phyloP scores from a whole-genome alignment of 371 early-diverging fungal species.

The Saksenaea vasiformis region DNA sequence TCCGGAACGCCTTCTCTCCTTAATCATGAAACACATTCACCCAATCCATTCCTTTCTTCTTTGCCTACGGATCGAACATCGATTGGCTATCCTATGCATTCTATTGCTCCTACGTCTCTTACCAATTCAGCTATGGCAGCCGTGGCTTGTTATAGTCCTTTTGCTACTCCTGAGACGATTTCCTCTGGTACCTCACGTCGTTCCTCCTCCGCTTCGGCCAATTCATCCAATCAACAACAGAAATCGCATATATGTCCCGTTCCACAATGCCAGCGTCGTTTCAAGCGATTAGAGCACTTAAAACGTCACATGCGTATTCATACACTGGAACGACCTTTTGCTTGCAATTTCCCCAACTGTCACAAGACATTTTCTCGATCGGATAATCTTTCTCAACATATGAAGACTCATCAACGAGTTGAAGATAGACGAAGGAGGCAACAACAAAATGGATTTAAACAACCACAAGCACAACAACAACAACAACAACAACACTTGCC shows the following conservation, averaged over 20 bases:
- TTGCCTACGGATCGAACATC: not conserved
- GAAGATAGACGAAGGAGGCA: conserved; percentile 36
- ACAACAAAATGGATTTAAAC: conserved; percentile 14
- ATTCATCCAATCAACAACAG: conserved; percentile 15
- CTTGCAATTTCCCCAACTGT: conserved; percentile 70
- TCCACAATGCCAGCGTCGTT: conserved; percentile 57
- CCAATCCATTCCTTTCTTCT: conserved; percentile 12
- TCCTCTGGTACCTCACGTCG: conserved; percentile 9
- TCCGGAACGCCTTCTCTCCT: conserved; percentile 19
- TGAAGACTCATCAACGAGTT: conserved; percentile 59
- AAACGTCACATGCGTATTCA: conserved; percentile 91
- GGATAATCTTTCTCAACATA: conserved; percentile 71
- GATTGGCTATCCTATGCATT: conserved; percentile 4
- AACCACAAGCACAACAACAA: conserved; percentile 26
- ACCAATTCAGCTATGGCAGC: conserved; percentile 8
- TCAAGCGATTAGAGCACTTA: conserved; percentile 87
- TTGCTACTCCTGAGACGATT: not conserved
- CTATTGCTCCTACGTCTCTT: not conserved
- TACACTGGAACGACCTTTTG: conserved; percentile 77
- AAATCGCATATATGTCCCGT: conserved; percentile 55
- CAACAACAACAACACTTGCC: conserved; percentile 21
- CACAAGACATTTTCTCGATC: conserved; percentile 80
- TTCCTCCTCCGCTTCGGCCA: conserved; percentile 1
- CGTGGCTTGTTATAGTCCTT: conserved; percentile 6
- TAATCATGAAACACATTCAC: conserved; percentile 17